Evolutionary conservation across 257 asterid species (phyloP).

Genomic region (Echium plantagineum): DNA sequence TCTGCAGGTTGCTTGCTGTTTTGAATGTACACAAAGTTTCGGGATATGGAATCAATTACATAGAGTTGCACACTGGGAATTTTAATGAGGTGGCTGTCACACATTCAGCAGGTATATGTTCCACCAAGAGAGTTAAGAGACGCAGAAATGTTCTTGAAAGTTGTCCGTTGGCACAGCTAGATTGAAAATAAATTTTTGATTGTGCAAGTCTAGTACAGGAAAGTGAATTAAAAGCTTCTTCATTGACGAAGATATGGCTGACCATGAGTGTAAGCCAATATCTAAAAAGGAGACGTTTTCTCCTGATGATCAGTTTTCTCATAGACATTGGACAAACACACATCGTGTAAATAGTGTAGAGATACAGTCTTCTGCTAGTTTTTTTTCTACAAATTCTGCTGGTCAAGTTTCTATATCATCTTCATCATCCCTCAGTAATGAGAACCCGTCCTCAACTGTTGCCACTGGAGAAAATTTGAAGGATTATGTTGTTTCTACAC

Average conservation of each 20-base stretch:
- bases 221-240: neutral
- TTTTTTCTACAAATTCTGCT: constrained; percentile 1
- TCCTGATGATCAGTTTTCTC: constrained; percentile 4
- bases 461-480: constrained; percentile 2
- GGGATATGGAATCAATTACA: too few relatives aligned
- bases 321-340: neutral
- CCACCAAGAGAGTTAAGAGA: too few relatives aligned
- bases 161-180: too few relatives aligned
- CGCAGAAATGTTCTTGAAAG: too few relatives aligned
- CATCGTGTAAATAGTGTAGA: constrained; percentile 1
- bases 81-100: too few relatives aligned
- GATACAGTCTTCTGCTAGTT: constrained; percentile 2
- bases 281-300: constrained; percentile 6
- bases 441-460: constrained; percentile 3
- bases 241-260: constrained; percentile 13
- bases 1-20: neutral
- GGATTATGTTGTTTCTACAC: neutral
- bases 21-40: too few relatives aligned
- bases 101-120: too few relatives aligned
- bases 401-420: neutral
- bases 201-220: neutral
- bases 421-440: constrained; percentile 3
- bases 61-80: too few relatives aligned
- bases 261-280: constrained; percentile 11
- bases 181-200: neutral